Evolutionary conservation across 2,329 filamentous ascomycete species (phyloP), one percentile per base, ranked within the genome.

Genomic region (Dactylellina parvicollis): DNA sequence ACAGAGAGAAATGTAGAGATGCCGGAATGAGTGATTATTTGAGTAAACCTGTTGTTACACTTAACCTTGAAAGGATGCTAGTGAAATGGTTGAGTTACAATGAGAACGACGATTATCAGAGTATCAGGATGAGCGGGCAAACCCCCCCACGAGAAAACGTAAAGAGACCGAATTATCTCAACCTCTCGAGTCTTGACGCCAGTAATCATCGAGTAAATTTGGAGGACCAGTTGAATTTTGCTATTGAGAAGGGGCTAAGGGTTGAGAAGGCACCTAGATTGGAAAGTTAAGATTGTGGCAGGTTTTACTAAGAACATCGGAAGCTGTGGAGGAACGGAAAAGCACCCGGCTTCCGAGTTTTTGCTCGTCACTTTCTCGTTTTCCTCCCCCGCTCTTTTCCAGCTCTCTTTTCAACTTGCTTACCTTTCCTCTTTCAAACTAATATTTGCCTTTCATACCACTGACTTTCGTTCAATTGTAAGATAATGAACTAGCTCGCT

Each of bases 1-100:
- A 92, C 77, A 84, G 85, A 52, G 90, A 92, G 78, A 92, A 91
- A 78, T 92, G 90, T 78, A 85, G 86, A 71, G 85, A 84, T 73
- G 88, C 89, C 7, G 90, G 90, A 30, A 92, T 92, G 90, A 89
- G 92, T 76, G 89, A 91, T 77, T 90, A 91, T 77, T 82, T 91
- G 16, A 73, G 69, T 28, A 73, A 73, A 55, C 69, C 60, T 9
- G 69, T 73, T 3, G 69, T 73, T 18, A 73, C 69, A 8, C 18
- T 16, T 8, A 73, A 73, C 20, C 69, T 73, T 28, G 69, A 73
- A 44, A 60, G 54, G 26, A 73, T 73, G 69, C 60, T 73, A 8
- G 69, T 59, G 12, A 73, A 61, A 32, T 73, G 69, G 69, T 42
- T 73, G 26, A 66, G 60, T 49, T 73, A 73, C 34, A 56, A 20